Base-by-base conservation (phyloP, 106 monocot genomes). In the Acorus gramineus region DNA sequence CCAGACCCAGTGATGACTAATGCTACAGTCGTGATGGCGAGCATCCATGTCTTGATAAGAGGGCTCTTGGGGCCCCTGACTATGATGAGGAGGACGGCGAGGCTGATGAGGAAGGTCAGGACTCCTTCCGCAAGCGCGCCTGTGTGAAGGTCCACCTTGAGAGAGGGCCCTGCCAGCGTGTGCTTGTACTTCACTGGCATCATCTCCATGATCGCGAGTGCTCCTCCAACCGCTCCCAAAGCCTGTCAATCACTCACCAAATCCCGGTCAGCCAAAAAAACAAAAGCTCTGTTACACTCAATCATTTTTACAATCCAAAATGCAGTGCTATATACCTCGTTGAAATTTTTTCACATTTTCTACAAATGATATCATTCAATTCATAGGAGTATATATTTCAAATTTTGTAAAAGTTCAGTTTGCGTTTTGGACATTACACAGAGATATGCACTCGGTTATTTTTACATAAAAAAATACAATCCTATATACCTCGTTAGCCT, bases 171-270 rank as follows among this genome's bases (percentile, higher is more conserved):
- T 1, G 63, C 78, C 1, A 98, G 72, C 87, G 77, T 81, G 81
- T 85, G 85, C 73, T 92, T 98, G 81, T 88, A 88, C 56, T 82
- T 62, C 7, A 60, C 52, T 8, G 96, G 96, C 96, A 91, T 88
- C 53, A 73, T 52, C 73, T 98, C 83, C 64, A 56, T 14, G 59
- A 91, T 83, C 14, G 83, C 83, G 76, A 91, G 6, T 9, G 74
- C 88, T 7, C 87, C 96, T 5, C 75, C 87, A 6, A 82, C 91
- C 5, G 96, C 87, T 4, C 96, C 96, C 6, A 75, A 52, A 2
- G 91, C 90, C 94, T 93, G 54, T 5, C 5, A 12, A 4, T 13
- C 14, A 60, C 51, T 6, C 14, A 10, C 52, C 28, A 28, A 28
- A 28, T 28, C 28, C 14, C 47, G 5, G 10, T n/a, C 14, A 13